These are phyloP conservation scores for Monilinia laxa DNA, from an alignment of 2,329 filamentous ascomycete species.

Conservation along the genomic window DNA sequence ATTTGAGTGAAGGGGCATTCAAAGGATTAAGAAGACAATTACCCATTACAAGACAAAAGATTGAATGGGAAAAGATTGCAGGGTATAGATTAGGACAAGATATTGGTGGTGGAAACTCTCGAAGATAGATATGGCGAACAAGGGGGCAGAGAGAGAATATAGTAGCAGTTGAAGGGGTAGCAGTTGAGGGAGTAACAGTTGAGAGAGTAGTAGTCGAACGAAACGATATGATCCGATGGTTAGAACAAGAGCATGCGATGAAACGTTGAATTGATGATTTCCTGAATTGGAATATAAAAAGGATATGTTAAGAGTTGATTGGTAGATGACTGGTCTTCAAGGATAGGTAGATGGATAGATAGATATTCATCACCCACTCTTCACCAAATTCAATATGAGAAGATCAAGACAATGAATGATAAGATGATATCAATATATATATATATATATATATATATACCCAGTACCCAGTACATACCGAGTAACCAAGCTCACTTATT, in stretches of 20 bases:
- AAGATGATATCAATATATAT: background rate
- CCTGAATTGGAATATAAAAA: background rate
- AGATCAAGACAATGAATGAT: background rate
- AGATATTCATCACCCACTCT: background rate
- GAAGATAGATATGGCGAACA: slow-evolving; percentile 44
- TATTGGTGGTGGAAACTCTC: slow-evolving; percentile 66
- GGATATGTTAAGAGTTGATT: background rate
- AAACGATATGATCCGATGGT: background rate
- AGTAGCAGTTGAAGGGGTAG: background rate
- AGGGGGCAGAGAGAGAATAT: background rate
- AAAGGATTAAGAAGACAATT: slow-evolving; percentile 89
- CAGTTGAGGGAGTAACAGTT: background rate
- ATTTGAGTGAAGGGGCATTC: slow-evolving; percentile 89
- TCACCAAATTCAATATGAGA: background rate
- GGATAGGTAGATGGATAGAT: background rate
- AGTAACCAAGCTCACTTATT: no score
- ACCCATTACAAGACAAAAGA: slow-evolving; percentile 95
- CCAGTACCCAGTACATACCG: no score
- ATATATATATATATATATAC: background rate
- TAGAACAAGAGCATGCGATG: background rate
- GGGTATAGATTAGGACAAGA: slow-evolving; percentile 85
- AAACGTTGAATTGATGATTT: slow-evolving; percentile 3
- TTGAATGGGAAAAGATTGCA: slow-evolving; percentile 98
- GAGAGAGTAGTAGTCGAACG: background rate
- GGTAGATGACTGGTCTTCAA: background rate